phyloP scores from a whole-genome alignment of 345 rosid species.

The Rhodomyrtus tomentosa region DNA sequence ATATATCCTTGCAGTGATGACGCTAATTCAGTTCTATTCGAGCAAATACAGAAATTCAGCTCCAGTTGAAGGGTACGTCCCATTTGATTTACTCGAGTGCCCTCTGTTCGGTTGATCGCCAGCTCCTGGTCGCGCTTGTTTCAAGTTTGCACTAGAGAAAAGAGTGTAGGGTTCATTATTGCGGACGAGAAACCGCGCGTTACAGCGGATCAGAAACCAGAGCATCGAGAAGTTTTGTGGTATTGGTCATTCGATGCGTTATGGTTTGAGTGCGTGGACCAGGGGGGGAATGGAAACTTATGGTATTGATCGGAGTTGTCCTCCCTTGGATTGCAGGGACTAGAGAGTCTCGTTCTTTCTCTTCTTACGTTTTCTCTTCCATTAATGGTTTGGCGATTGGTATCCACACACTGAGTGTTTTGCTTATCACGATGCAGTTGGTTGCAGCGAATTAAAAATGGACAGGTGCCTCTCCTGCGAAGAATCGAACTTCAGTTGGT shows the following conservation, averaged over 20 bases:
- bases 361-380: neutral
- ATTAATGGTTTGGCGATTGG: neutral
- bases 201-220: neutral
- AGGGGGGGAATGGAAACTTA: no score
- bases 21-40: conserved; percentile 55
- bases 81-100: neutral
- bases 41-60: conserved; percentile 58
- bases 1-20: conserved; percentile 11
- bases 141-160: neutral
- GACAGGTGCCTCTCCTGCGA: conserved; percentile 39
- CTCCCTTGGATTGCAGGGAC: neutral
- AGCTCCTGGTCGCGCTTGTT: neutral
- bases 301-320: neutral
- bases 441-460: conserved; percentile 76
- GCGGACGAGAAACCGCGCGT: neutral
- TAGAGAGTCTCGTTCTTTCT: neutral
- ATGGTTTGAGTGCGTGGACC: neutral
- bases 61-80: conserved; percentile 63
- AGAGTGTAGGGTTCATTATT: neutral
- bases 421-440: conserved; percentile 37
- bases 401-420: neutral
- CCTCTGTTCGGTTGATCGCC: neutral
- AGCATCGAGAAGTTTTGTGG: neutral
- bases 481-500: neutral
- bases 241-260: neutral